These are phyloP conservation scores for Porogramme epimiltina DNA, from an alignment of 1,284 basidiomycete species.

Conservation along the genomic window DNA sequence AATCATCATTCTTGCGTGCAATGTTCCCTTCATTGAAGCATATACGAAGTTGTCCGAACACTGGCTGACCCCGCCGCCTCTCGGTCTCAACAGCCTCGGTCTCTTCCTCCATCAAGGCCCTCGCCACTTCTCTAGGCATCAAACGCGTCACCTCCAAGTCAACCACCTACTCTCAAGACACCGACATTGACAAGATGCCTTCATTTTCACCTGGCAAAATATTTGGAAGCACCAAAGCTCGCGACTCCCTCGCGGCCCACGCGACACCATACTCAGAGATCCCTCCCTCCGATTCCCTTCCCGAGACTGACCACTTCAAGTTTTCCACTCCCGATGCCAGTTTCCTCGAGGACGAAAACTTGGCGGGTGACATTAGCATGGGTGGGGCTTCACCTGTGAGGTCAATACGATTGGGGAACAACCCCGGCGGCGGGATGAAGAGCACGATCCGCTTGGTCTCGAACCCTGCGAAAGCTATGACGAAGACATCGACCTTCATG, in stretches of 20 bases:
- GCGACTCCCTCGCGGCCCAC: slow-evolving; percentile 46
- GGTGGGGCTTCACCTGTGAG: slow-evolving; percentile 44
- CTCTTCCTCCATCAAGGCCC: slow-evolving; percentile 65
- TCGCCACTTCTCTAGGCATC: slow-evolving; percentile 70
- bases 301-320: slow-evolving; percentile 50
- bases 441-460: slow-evolving; percentile 63
- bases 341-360: slow-evolving; percentile 20
- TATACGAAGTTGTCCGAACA: not conserved
- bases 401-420: slow-evolving; percentile 47
- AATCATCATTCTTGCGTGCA: not conserved
- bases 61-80: not conserved
- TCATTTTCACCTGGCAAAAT: slow-evolving; percentile 16
- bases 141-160: slow-evolving; percentile 48
- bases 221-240: slow-evolving; percentile 21
- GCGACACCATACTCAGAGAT: slow-evolving; percentile 57
- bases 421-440: slow-evolving; percentile 38
- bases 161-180: slow-evolving; percentile 6
- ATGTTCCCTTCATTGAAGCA: no score
- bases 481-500: slow-evolving; percentile 10
- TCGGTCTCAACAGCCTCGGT: slow-evolving; percentile 47
- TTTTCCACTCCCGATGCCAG: slow-evolving; percentile 40
- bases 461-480: slow-evolving; percentile 7
- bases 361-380: slow-evolving; percentile 21
- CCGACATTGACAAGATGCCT: slow-evolving; percentile 2
- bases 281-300: slow-evolving; percentile 43